phyloP scores from a whole-genome alignment of 306 rosid genomes.

The Echinosophora koreensis region DNA sequence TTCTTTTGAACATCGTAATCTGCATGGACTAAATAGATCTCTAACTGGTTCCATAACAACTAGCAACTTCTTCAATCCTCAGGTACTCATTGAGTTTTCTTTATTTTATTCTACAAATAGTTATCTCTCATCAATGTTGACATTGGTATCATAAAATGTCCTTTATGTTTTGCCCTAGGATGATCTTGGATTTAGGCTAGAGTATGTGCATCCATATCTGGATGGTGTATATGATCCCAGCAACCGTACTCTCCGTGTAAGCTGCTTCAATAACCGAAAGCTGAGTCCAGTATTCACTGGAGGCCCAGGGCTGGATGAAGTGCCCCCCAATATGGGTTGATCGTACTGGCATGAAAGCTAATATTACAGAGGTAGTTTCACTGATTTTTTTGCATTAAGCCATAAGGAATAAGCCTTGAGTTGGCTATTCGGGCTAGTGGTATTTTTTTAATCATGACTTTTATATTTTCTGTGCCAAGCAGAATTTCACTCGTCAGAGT shows the following conservation, averaged over 20 bases:
- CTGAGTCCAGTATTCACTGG: constrained; percentile 96
- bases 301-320: constrained; percentile 97
- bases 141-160: constrained; percentile 27
- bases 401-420: background rate
- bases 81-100: constrained; percentile 55
- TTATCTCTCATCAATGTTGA: constrained; percentile 3
- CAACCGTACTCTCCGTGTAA: constrained; percentile 84
- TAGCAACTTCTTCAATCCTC: constrained; percentile 87
- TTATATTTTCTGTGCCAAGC: constrained; percentile 43
- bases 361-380: constrained; percentile 80
- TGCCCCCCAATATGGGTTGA: constrained; percentile 97
- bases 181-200: constrained; percentile 95
- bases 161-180: constrained; percentile 62
- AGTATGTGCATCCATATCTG: constrained; percentile 90
- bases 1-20: constrained; percentile 85
- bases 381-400: constrained; percentile 7
- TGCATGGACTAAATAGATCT: constrained; percentile 87
- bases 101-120: constrained; percentile 35
- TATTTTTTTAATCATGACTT: constrained; percentile 24
- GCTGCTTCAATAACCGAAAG: constrained; percentile 95
- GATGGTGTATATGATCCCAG: constrained; percentile 80
- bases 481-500: constrained; percentile 96
- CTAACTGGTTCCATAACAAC: constrained; percentile 81
- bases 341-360: constrained; percentile 88
- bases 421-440: constrained; percentile 9